Base-by-base conservation (phyloP, 2,329 filamentous ascomycete genomes). In the Colletotrichum chlorophyti region DNA sequence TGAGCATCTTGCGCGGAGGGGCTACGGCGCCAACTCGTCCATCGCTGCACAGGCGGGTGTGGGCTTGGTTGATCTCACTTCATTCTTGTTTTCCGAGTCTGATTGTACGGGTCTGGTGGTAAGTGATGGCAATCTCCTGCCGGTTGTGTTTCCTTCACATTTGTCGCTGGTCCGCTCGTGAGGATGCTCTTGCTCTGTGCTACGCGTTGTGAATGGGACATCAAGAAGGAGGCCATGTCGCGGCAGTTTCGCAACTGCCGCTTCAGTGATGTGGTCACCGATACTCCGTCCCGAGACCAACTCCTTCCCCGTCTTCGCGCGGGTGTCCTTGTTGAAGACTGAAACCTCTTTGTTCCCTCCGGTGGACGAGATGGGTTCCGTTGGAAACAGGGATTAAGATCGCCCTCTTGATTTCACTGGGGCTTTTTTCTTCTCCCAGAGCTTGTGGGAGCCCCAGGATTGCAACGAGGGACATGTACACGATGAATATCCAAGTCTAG, bases 51-150 rank as follows among this genome's bases (percentile, higher is more conserved):
- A 83, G 31, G 57, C 79, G 7, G 84, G 87, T 1, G 80, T 89
- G 24, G 92, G 91, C 0, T 89, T 97, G 63, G 88, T 98, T 49
- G 93, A 97, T 69, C 78, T 93, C 40, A 86, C 87, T 26, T 90
- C 88, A 10, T 88, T 99, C 62, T 76, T 97, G 21, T 75, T 98
- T 40, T 74, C 82, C 1, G 80, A 86, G 60, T 72, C 76, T 2
- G 91, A 98, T 72, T 93, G 91, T 45, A 34, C 46, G 19, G 66
- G 68, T 27, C 50, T 78, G 19, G 57, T 68, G 65, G 75, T 78
- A 71, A 73, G 74, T 57, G 5, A 35, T 34, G 38, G n/a, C n/a
- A n/a, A n/a, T n/a, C n/a, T n/a, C n/a, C n/a, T n/a, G n/a, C n/a
- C n/a, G n/a, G n/a, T n/a, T n/a, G n/a, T n/a, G n/a, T n/a, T n/a